phyloP scores from a whole-genome alignment of 2,329 filamentous ascomycete species.

The Bretziella fagacearum region DNA sequence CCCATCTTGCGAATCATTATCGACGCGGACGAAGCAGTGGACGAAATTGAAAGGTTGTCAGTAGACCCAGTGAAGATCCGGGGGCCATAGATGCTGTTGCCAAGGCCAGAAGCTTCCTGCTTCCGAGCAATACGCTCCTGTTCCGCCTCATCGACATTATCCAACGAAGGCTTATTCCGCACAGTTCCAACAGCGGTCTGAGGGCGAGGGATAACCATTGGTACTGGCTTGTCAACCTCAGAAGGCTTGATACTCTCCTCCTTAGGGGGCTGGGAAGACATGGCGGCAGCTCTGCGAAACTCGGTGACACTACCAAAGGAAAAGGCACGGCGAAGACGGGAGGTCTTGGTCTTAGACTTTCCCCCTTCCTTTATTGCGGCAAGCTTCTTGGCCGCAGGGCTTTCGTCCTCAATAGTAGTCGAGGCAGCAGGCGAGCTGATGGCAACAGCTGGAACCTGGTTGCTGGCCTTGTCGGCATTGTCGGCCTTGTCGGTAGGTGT shows the following conservation, averaged over 20 bases:
- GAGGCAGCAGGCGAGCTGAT: constrained; percentile 16
- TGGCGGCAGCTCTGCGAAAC: constrained; percentile 55
- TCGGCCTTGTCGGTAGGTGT: constrained; percentile 21
- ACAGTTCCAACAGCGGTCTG: constrained; percentile 27
- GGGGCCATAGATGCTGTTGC: constrained; percentile 82
- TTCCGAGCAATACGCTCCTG: constrained; percentile 80
- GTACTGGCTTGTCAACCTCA: constrained; percentile 3
- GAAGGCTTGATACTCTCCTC: constrained; percentile 18
- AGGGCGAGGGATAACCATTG: constrained; percentile 10
- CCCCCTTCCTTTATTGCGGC: constrained; percentile 69
- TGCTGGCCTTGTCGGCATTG: background rate
- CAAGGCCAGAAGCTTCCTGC: constrained; percentile 83
- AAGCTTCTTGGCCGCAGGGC: constrained; percentile 68
- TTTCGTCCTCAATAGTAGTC: constrained; percentile 27
- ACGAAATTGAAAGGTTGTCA: constrained; percentile 84
- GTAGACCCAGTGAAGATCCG: constrained; percentile 80
- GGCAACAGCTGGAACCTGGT: background rate
- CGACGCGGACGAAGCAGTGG: constrained; percentile 75
- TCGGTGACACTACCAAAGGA: constrained; percentile 95
- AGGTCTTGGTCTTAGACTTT: constrained; percentile 69
- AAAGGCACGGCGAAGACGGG: constrained; percentile 73
- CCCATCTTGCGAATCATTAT: constrained; percentile 98
- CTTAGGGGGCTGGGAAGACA: constrained; percentile 29
- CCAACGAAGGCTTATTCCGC: constrained; percentile 44
- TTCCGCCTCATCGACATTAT: constrained; percentile 64